phyloP scores from a whole-genome alignment of 495 filamentous ascomycete species.

The Aspergillus heteromorphus region DNA sequence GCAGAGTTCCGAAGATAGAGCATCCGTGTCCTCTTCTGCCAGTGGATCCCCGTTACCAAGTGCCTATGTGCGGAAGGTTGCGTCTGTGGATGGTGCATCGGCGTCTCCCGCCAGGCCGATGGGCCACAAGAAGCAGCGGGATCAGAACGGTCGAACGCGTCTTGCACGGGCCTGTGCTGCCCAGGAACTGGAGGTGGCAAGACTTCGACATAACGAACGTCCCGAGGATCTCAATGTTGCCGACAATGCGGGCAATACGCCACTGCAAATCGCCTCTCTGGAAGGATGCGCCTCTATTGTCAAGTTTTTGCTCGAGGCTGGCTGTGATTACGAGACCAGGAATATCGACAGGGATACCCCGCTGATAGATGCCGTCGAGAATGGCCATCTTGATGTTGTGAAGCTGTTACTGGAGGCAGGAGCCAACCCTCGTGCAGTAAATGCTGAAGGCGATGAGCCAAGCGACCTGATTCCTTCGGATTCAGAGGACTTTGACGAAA shows the following conservation, averaged over 20 bases:
- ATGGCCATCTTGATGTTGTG: slow-evolving; percentile 87
- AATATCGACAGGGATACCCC: slow-evolving; percentile 87
- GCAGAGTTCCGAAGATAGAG: slow-evolving; percentile 57
- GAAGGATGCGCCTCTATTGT: slow-evolving; percentile 77
- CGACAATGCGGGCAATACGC: slow-evolving; percentile 91
- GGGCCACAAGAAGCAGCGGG: slow-evolving; percentile 73
- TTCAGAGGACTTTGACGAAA: slow-evolving; percentile 57
- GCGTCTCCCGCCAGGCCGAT: slow-evolving; percentile 62
- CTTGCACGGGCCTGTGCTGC: slow-evolving; percentile 79
- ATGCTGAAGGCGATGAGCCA: slow-evolving; percentile 81
- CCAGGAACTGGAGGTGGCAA: slow-evolving; percentile 66
- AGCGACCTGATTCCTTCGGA: slow-evolving; percentile 73
- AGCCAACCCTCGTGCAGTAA: slow-evolving; percentile 82
- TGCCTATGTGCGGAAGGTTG: slow-evolving; percentile 59
- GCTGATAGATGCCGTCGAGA: slow-evolving; percentile 91
- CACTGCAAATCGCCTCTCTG: slow-evolving; percentile 83
- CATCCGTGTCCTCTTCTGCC: slow-evolving; percentile 68
- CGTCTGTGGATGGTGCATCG: slow-evolving; percentile 49
- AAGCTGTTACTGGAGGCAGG: slow-evolving; percentile 76
- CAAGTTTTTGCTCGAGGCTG: slow-evolving; percentile 63
- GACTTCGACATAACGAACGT: slow-evolving; percentile 62
- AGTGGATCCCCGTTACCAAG: slow-evolving; percentile 67
- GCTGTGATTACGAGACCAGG: slow-evolving; percentile 76
- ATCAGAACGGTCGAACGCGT: slow-evolving; percentile 78
- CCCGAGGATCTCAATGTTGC: slow-evolving; percentile 82